Percentiles rank a stretch among this genome's conserved stretches.
These are phyloP conservation scores for Balansia obtecta DNA, from an alignment of 2,329 filamentous ascomycete species.

Conservation along the genomic window DNA sequence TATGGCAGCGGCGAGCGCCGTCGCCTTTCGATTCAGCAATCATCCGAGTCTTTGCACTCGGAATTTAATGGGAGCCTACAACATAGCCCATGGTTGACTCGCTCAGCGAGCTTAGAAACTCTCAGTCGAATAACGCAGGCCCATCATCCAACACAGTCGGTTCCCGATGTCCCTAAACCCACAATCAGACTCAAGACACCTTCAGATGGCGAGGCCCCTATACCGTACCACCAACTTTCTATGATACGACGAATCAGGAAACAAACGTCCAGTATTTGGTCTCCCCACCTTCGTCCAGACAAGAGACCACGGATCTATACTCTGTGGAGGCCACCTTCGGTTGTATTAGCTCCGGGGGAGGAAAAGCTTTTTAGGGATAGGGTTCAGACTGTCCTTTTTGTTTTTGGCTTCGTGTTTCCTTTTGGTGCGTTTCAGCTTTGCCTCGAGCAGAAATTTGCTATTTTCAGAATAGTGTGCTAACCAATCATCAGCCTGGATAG, in stretches of 20 bases:
- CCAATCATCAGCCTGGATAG: conserved; percentile 54
- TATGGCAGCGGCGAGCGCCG: conserved; percentile 54
- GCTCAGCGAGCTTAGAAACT: conserved; percentile 35
- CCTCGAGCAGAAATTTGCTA: too few species aligned
- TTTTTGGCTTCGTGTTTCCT: conserved; percentile 65
- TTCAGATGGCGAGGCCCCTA: conserved; percentile 15
- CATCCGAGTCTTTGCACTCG: conserved; percentile 34
- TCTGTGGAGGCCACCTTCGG: conserved; percentile 62
- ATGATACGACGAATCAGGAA: conserved; percentile 25
- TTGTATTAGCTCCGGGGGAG: conserved; percentile 50
- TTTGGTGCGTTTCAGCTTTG: conserved; percentile 34
- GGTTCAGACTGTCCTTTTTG: conserved; percentile 62
- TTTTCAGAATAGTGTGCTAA: conserved; percentile 6
- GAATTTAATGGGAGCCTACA: conserved; percentile 35
- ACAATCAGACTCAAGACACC: neutral
- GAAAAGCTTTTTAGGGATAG: conserved; percentile 55
- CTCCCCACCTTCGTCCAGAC: conserved; percentile 58
- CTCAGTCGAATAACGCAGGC: conserved; percentile 14
- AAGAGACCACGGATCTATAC: conserved; percentile 44
- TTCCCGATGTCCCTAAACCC: conserved; percentile 29
- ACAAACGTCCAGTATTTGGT: conserved; percentile 54
- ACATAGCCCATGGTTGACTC: conserved; percentile 31
- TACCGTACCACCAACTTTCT: conserved; percentile 19
- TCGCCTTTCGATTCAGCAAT: conserved; percentile 32
- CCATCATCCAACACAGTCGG: conserved; percentile 31